Evolutionary conservation across 1,284 basidiomycete genomes (phyloP).

Genomic region (Ustilago sp.): DNA sequence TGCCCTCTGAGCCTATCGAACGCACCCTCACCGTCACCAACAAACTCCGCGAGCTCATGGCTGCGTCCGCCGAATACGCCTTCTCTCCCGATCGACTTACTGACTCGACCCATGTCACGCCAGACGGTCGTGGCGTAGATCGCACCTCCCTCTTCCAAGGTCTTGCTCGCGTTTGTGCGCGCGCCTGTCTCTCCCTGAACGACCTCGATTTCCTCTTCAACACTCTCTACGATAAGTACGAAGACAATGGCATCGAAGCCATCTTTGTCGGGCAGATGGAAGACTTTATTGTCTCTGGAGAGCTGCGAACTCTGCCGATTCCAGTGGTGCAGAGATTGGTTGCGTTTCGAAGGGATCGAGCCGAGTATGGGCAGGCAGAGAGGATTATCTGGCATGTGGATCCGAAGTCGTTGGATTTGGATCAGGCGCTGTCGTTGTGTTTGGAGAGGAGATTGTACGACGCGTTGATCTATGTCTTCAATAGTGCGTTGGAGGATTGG

Average conservation of each 20-base stretch:
- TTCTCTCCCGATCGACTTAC: conserved; percentile 94
- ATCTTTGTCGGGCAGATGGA: conserved; percentile 90
- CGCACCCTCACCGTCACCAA: conserved; percentile 79
- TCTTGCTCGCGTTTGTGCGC: conserved; percentile 83
- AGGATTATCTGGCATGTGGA: conserved; percentile 96
- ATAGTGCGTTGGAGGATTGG: conserved; percentile 86
- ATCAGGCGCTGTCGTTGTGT: conserved; percentile 90
- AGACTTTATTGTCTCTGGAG: conserved; percentile 81
- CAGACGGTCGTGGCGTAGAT: conserved; percentile 89
- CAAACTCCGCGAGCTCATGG: conserved; percentile 84
- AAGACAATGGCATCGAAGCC: conserved; percentile 83
- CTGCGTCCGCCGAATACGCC: conserved; percentile 85
- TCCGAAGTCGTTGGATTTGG: conserved; percentile 88
- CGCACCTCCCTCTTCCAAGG: conserved; percentile 89
- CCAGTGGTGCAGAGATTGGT: conserved; percentile 90
- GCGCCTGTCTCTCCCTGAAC: conserved; percentile 82
- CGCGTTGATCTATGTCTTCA: conserved; percentile 93
- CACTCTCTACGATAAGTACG: conserved; percentile 89
- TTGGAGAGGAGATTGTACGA: conserved; percentile 86
- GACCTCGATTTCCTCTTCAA: conserved; percentile 87
- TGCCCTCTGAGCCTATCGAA: conserved; percentile 77
- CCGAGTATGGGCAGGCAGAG: conserved; percentile 82
- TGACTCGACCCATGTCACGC: conserved; percentile 84
- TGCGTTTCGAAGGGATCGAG: conserved; percentile 79
- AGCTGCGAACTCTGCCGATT: conserved; percentile 79